Percentiles rank a stretch among this genome's conserved stretches.
Conservation (phyloP, 2,329 filamentous ascomycete genomes). For the Fusarium brevicatenulatum region DNA sequence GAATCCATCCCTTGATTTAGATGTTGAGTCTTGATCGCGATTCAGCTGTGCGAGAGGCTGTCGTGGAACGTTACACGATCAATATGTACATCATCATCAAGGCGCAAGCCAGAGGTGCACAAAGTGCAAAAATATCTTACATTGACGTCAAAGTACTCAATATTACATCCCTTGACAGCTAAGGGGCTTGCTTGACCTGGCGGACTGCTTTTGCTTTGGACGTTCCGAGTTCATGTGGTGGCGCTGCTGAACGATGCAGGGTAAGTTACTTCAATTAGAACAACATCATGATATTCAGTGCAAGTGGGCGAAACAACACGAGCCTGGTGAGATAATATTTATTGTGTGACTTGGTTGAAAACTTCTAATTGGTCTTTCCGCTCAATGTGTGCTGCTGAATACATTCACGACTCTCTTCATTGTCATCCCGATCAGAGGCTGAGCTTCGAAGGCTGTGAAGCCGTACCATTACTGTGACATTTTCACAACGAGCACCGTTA, state of each 20-base stretch:
- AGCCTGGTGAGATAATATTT: not conserved
- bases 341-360: rapidly evolving
- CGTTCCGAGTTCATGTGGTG: too few species aligned
- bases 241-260: not conserved
- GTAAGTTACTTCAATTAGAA: not conserved
- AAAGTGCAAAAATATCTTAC: not conserved
- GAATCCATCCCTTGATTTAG: not conserved
- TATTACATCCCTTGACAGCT: not conserved
- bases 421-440: not conserved
- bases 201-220: not conserved
- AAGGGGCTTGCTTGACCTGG: not conserved
- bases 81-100: constrained; percentile 5
- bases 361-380: rapidly evolving
- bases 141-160: not conserved
- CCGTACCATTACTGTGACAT: rapidly evolving
- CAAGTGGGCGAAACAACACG: not conserved
- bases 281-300: not conserved
- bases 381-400: too few species aligned
- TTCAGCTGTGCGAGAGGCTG: not conserved
- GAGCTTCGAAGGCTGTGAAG: not conserved
- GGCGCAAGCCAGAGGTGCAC: not conserved
- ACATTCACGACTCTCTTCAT: too few species aligned
- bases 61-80: constrained; percentile 1
- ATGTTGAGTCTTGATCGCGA: not conserved
- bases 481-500: not conserved